These are phyloP conservation scores for Hypoxylon sp. DNA, from an alignment of 2,329 filamentous ascomycete genomes.

Conservation along the genomic window DNA sequence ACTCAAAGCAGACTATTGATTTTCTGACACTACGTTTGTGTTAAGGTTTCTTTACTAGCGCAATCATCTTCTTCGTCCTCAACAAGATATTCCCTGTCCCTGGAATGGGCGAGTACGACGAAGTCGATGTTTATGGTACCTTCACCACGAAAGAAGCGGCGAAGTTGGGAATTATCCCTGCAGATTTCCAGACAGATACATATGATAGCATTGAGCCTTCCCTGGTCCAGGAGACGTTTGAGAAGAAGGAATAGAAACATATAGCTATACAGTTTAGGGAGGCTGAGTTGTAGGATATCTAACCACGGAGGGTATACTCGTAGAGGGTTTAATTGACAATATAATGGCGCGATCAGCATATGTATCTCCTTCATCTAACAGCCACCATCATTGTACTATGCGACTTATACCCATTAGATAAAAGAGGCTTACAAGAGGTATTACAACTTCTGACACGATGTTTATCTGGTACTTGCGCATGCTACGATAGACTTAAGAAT, in stretches of 20 bases:
- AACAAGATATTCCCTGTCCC: slow-evolving; percentile 59
- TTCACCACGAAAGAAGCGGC: slow-evolving; percentile 61
- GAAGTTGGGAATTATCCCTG: slow-evolving; percentile 57
- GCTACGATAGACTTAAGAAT: too few relatives aligned
- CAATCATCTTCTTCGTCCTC: slow-evolving; percentile 47
- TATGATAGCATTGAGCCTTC: slow-evolving; percentile 35
- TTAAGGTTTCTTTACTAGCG: slow-evolving; percentile 59
- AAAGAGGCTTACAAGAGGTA: too few relatives aligned
- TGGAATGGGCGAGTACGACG: slow-evolving; percentile 60
- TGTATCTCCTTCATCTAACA: not conserved
- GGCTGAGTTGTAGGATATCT: not conserved
- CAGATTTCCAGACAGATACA: slow-evolving; percentile 34
- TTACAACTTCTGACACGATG: too few relatives aligned
- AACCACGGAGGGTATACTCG: not conserved
- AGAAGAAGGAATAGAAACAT: slow-evolving; percentile 40
- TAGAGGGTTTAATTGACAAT: not conserved
- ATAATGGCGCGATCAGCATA: not conserved
- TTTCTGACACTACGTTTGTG: slow-evolving; percentile 12
- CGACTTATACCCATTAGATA: too few relatives aligned
- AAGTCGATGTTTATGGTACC: slow-evolving; percentile 61
- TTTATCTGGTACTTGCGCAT: too few relatives aligned
- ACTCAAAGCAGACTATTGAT: not conserved
- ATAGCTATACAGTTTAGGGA: not conserved
- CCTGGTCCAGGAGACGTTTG: slow-evolving; percentile 33
- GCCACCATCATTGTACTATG: not conserved